phyloP scores from a whole-genome alignment of 2,329 filamentous ascomycete genomes.

The Colletotrichum camelliae region DNA sequence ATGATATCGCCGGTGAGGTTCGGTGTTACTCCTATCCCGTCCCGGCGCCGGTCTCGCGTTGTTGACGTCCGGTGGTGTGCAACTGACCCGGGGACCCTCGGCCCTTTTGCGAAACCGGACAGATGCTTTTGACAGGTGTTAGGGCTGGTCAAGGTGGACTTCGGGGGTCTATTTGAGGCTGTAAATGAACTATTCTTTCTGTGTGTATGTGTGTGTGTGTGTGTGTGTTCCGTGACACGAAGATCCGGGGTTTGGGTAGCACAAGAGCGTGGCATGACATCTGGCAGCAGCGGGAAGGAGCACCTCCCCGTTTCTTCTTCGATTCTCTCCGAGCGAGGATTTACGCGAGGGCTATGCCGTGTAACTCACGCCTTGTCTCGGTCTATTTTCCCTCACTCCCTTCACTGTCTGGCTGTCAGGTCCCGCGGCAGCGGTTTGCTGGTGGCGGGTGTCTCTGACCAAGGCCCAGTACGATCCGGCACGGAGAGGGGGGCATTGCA shows the following conservation, averaged over 20 bases:
- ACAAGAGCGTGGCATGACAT: background rate
- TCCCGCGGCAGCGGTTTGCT: background rate
- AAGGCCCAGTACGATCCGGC: background rate
- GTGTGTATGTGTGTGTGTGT: background rate
- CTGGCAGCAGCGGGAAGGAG: background rate
- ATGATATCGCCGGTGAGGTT: background rate
- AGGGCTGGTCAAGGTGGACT: background rate
- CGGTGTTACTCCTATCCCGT: background rate
- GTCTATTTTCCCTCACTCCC: background rate
- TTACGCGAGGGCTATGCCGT: background rate
- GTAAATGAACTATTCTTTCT: background rate
- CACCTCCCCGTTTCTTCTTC: background rate
- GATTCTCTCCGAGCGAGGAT: background rate
- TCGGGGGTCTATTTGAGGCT: background rate
- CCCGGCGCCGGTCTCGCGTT: background rate
- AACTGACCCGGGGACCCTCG: background rate
- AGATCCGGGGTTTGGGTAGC: constrained; percentile 8
- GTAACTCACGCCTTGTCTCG: background rate
- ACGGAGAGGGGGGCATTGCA: background rate
- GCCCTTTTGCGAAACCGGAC: background rate
- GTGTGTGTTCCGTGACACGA: background rate
- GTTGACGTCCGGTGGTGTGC: background rate
- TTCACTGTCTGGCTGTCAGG: background rate
- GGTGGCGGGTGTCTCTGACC: background rate
- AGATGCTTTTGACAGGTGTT: background rate